Percentiles rank a stretch among this genome's conserved stretches.
Conservation (phyloP, 352 stramenopile genomes). For the Phytopythium oedochilum region DNA sequence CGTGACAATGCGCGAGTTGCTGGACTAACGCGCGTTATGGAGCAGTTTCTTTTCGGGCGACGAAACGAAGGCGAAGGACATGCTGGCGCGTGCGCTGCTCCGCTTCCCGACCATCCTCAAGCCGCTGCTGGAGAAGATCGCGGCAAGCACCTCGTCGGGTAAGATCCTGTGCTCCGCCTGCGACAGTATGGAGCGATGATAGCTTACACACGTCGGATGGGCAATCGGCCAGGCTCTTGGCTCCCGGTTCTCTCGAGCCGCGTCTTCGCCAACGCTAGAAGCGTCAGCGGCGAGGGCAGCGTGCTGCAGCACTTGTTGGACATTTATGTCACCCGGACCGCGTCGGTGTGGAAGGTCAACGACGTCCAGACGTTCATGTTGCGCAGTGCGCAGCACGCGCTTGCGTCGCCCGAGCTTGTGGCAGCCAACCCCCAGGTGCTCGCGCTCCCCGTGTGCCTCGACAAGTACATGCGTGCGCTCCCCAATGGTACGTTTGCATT, state of each 20-base stretch:
- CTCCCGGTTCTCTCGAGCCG: slow-evolving; percentile 62
- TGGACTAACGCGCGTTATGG: background rate
- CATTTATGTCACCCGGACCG: slow-evolving; percentile 80
- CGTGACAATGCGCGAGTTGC: background rate
- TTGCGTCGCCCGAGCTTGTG: slow-evolving; percentile 47
- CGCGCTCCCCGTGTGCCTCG: slow-evolving; percentile 45
- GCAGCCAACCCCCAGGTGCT: slow-evolving; percentile 46
- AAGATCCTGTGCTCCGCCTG: slow-evolving; percentile 10
- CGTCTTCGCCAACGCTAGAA: slow-evolving; percentile 74
- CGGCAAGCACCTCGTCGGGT: slow-evolving; percentile 61
- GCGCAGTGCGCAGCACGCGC: slow-evolving; percentile 52
- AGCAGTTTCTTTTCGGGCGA: slow-evolving; percentile 66
- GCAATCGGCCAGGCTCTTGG: slow-evolving; percentile 67
- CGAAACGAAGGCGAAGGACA: slow-evolving; percentile 48
- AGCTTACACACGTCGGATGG: too few relatives aligned
- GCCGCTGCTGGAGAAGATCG: slow-evolving; percentile 72
- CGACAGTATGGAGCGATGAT: background rate
- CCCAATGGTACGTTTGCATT: slow-evolving; percentile 33
- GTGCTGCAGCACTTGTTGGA: slow-evolving; percentile 67
- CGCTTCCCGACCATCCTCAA: slow-evolving; percentile 70
- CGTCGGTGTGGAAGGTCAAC: slow-evolving; percentile 81
- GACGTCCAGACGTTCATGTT: slow-evolving; percentile 71
- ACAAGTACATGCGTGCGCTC: slow-evolving; percentile 74
- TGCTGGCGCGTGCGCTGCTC: slow-evolving; percentile 51
- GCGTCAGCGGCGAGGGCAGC: slow-evolving; percentile 43